phyloP scores from a whole-genome alignment of 2,329 filamentous ascomycete genomes.

The Aspergillus arachidicola region DNA sequence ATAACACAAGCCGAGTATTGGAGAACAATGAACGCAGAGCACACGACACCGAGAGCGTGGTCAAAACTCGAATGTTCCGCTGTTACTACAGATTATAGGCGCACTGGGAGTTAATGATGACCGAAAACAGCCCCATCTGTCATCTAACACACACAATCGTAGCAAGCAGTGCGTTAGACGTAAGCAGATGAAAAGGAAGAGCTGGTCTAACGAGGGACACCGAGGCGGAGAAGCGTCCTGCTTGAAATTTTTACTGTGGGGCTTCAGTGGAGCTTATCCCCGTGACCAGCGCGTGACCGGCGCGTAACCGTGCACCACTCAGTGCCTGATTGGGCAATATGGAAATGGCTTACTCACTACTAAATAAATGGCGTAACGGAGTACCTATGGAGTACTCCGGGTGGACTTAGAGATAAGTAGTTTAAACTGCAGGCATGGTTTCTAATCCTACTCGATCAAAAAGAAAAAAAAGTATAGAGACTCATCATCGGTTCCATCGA shows the following conservation, averaged over 20 bases:
- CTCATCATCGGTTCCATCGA: not conserved
- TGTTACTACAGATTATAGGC: slow-evolving; percentile 19
- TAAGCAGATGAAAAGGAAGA: slow-evolving; percentile 7
- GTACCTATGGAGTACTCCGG: not conserved
- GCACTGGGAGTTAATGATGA: slow-evolving; percentile 5
- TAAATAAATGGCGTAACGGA: not conserved
- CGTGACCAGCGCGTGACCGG: slow-evolving; percentile 4
- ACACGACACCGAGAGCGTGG: slow-evolving; percentile 20
- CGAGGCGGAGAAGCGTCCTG: slow-evolving; percentile 4
- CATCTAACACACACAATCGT: slow-evolving; percentile 13
- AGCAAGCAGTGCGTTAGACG: slow-evolving; percentile 4
- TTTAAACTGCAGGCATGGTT: not conserved
- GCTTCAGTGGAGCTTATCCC: not conserved
- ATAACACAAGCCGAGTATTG: not conserved
- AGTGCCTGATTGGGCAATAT: not conserved
- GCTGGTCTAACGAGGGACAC: not conserved
- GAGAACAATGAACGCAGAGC: slow-evolving; percentile 12
- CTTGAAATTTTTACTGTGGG: slow-evolving; percentile 10
- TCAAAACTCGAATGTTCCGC: slow-evolving; percentile 15
- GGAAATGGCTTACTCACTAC: not conserved
- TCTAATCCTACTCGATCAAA: not conserved
- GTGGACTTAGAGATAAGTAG: not conserved
- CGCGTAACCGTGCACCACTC: not conserved
- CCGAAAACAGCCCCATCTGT: slow-evolving; percentile 19
- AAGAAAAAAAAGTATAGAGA: not conserved